A percentile compares a stretch with the other conserved stretches of the same genome.
phyloP scores from a whole-genome alignment of 768 basidiomycete species.

The Butyriboletus loyo region DNA sequence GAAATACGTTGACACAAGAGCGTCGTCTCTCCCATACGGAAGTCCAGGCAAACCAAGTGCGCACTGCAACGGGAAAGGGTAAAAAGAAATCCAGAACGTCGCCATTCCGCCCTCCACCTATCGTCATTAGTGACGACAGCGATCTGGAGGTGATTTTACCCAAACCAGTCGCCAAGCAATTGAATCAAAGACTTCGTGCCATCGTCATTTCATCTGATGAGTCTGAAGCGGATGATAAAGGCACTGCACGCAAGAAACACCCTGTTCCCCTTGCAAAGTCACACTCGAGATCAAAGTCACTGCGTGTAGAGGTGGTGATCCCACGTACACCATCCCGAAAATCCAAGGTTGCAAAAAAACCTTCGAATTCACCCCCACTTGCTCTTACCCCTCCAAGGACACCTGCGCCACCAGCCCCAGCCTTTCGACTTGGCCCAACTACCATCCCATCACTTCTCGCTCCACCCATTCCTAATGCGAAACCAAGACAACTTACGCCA shows the following conservation, averaged over 20 bases:
- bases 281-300: slow-evolving; percentile 14
- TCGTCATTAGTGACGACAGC: slow-evolving; percentile 29
- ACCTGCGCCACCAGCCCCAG: neutral
- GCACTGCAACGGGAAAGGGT: slow-evolving; percentile 3
- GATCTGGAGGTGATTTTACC: slow-evolving; percentile 27
- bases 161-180: slow-evolving; percentile 9
- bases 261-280: slow-evolving; percentile 7
- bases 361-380: slow-evolving; percentile 4
- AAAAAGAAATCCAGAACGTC: slow-evolving; percentile 3
- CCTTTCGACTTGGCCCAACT: neutral
- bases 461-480: slow-evolving; percentile 27
- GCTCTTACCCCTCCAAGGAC: slow-evolving; percentile 4
- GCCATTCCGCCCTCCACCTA: slow-evolving; percentile 6
- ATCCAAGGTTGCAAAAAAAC: slow-evolving; percentile 13
- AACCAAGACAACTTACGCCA: slow-evolving; percentile 65
- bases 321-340: slow-evolving; percentile 32
- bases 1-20: slow-evolving; percentile 58
- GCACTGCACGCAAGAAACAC: slow-evolving; percentile 1
- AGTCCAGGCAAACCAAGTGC: slow-evolving; percentile 34
- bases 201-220: slow-evolving; percentile 48
- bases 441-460: slow-evolving; percentile 3
- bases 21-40: slow-evolving; percentile 51
- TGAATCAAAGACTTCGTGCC: slow-evolving; percentile 13
- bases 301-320: slow-evolving; percentile 41
- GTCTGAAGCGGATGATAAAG: slow-evolving; percentile 36